Conservation (phyloP, 1,139 yeast species). For the Hansenula lynferdii region DNA sequence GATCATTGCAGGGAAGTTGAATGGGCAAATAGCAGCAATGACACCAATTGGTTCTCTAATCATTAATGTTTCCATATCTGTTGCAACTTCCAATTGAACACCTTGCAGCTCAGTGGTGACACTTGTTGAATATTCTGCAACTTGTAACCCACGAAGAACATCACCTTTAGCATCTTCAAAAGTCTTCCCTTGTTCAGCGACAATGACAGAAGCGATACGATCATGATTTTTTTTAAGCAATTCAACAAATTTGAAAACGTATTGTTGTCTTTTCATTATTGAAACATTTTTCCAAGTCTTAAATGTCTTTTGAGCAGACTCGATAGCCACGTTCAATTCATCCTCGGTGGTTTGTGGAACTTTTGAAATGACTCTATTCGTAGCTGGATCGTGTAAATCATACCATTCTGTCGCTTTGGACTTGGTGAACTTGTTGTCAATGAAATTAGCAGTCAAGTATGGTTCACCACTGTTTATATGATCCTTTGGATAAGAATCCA, state of each 20-base stretch:
- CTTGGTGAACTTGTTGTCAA: constrained; percentile 52
- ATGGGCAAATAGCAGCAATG: constrained; percentile 67
- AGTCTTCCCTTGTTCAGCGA: constrained; percentile 76
- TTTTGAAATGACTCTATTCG: constrained; percentile 56
- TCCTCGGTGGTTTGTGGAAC: constrained; percentile 69
- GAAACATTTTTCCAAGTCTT: constrained; percentile 40
- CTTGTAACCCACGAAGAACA: constrained; percentile 73
- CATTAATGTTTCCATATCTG: constrained; percentile 78
- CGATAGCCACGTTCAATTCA: constrained; percentile 56
- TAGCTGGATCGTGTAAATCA: constrained; percentile 75
- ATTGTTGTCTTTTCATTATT: constrained; percentile 65
- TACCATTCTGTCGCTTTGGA: constrained; percentile 55
- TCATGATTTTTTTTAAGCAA: constrained; percentile 67
- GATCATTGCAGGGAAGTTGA: constrained; percentile 78
- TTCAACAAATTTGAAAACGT: constrained; percentile 66
- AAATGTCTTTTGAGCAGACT: constrained; percentile 56
- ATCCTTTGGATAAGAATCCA: constrained; percentile 24
- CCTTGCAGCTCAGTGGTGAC: constrained; percentile 60
- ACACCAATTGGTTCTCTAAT: constrained; percentile 61
- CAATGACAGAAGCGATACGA: constrained; percentile 63
- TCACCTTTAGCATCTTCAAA: constrained; percentile 76
- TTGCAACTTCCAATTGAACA: constrained; percentile 60
- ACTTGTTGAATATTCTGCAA: constrained; percentile 48
- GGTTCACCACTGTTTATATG: constrained; percentile 16
- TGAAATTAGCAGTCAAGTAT: constrained; percentile 30